A percentile compares a stretch with the other conserved stretches of the same genome.
Evolutionary conservation across 129 eudicot genomes (phyloP).

Genomic region (Tanacetum coccineum): DNA sequence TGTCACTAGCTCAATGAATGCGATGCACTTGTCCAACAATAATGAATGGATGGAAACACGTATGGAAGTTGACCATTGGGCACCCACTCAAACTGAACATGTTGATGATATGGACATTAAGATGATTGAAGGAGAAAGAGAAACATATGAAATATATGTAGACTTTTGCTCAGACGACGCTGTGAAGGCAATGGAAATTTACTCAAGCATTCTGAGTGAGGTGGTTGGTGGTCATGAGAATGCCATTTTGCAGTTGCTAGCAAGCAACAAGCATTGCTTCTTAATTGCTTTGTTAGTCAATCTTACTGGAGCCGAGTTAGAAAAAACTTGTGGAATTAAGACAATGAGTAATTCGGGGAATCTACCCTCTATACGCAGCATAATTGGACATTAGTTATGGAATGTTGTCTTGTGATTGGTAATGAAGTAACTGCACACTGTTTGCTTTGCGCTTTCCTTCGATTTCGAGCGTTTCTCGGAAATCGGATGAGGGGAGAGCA

Average conservation of each 20-base stretch:
- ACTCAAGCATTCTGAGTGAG: slow-evolving; percentile 29
- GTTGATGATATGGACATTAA: slow-evolving; percentile 18
- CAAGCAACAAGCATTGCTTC: not conserved
- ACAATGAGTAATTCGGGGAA: slow-evolving; percentile 30
- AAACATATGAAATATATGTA: slow-evolving; percentile 27
- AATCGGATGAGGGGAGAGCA: not conserved
- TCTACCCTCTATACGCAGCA: slow-evolving; percentile 31
- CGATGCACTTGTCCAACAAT: slow-evolving; percentile 21
- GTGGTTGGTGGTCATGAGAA: slow-evolving; percentile 34
- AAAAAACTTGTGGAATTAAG: slow-evolving; percentile 20
- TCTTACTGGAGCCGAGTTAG: too few relatives aligned
- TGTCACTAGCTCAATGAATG: slow-evolving; percentile 18
- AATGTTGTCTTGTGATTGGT: slow-evolving; percentile 1
- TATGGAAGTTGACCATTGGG: slow-evolving; percentile 25
- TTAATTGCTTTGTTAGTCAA: slow-evolving; percentile 25
- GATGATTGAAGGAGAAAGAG: slow-evolving; percentile 22
- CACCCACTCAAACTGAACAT: not conserved
- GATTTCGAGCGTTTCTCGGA: too few relatives aligned
- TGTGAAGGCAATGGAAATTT: slow-evolving; percentile 19
- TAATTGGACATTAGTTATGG: not conserved
- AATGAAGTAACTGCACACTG: not conserved
- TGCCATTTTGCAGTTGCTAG: slow-evolving; percentile 24
- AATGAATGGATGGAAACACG: slow-evolving; percentile 13
- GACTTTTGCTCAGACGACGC: slow-evolving; percentile 19
- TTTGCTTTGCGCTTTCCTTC: not conserved